Base-by-base conservation (phyloP, 2,329 filamentous ascomycete species). In the Penicillium paneum region DNA sequence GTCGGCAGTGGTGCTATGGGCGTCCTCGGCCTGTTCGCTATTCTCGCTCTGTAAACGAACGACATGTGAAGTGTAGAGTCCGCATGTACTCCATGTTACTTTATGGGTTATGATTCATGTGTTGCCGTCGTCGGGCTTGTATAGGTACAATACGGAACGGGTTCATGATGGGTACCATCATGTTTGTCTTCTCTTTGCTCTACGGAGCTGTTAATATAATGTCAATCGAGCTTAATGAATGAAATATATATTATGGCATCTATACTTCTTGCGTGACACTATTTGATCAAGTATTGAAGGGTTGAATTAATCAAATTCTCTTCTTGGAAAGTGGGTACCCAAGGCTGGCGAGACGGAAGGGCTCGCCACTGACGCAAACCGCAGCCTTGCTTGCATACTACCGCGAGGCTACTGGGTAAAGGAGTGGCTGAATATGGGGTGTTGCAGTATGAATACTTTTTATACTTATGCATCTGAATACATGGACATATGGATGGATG, bases 21-120 rank as follows among this genome's bases (percentile, higher is more conserved):
- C 50, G 66, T 69, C 43, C 67, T 75, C 34, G 76, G 76, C 58
- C 62, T 79, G 32, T 74, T 71, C 52, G 76, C 74, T 51, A 59
- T 77, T 50, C 61, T 77, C 52, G 63, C 72, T 28, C 64, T 77
- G 62, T 78, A 73, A 70, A 62, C 45, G 44, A 29, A 13, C 21
- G 19, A 34, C 26, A 51, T 34, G 12, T 24, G 24, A 55, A 54
- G 26, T 5, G 21, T 50, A 32, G 32, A 21, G 19, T 44, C 17
- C 21, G n/a, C 24, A 36, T 46, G 32, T 17, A 13, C 26, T 34
- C 36, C n/a, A 10, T 34, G 40, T 44, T 49, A 36, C 54, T 55
- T 45, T 39, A 56, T 54, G 57, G 56, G 49, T 59, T 59, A 58
- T 48, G 60, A 55, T 55, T 44, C 43, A 47, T 44, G 52, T 55